Base-by-base conservation (phyloP, 495 filamentous ascomycete genomes). In the Gamarada debralockiae region DNA sequence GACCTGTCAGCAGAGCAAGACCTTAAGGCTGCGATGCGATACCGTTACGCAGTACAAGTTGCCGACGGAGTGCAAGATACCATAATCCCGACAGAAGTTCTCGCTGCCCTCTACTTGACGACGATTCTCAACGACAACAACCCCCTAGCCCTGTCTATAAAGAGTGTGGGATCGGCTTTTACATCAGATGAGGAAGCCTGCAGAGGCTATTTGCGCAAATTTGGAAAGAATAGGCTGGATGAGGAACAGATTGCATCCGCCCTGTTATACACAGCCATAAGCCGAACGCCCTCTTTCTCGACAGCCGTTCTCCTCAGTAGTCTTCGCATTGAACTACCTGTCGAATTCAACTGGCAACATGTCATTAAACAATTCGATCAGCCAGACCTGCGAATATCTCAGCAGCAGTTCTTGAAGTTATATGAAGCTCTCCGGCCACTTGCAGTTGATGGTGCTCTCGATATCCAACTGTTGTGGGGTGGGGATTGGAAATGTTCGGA, bases 401-500 rank as follows among this genome's bases (percentile, higher is more conserved):
- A 84, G 21, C 72, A 76, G 15, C 93, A 96, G 54, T 95, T 99
- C 53, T 69, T 90, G 29, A 80, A 79, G 24, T 67, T 99, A 12
- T 92, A 90, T 66, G 74, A 84, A 48, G 86, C 85, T 15, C 72
- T 99, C 22, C 70, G 87, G 24, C 82, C 82, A 1, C 72, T 87
- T 48, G 87, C 87, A 33, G 73, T 69, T 40, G 80, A 85, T 21
- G 52, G 45, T 2, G 10, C 43, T n/a, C 68, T 81, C 62, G 84
- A 95, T 67, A 81, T 96, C 40, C 86, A 95, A 66, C 79, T 75
- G 33, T 76, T 99, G 21, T 97, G 92, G 93, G 90, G 91, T 52
- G 92, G 91, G 29, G 76, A 83, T 40, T 97, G 95, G 93, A 80
- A 87, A 42, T 77, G 95, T 48, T 79, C 83, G 17, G 81, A 90